These are phyloP conservation scores for Aspergillus coremiiformis DNA, from an alignment of 495 filamentous ascomycete genomes.

Conservation along the genomic window DNA sequence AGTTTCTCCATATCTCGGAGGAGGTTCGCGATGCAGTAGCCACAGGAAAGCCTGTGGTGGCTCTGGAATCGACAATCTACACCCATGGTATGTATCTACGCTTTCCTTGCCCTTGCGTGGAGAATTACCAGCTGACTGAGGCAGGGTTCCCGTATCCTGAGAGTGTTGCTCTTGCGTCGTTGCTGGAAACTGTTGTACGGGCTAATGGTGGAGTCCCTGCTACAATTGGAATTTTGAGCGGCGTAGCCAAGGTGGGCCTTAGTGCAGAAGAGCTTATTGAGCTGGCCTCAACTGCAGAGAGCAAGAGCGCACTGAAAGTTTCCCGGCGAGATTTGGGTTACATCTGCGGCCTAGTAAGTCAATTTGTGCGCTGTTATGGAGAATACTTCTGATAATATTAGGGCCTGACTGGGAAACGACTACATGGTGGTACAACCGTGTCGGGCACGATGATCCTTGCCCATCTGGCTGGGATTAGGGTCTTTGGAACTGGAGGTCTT, in stretches of 20 bases:
- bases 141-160: conserved; percentile 80
- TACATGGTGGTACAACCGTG: conserved; percentile 88
- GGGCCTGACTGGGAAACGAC: conserved; percentile 54
- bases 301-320: conserved; percentile 62
- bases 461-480: conserved; percentile 76
- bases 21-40: conserved; percentile 73
- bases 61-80: conserved; percentile 87
- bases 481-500: conserved; percentile 78
- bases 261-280: conserved; percentile 57
- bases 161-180: conserved; percentile 59
- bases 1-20: conserved; percentile 66
- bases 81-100: conserved; percentile 54
- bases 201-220: conserved; percentile 82
- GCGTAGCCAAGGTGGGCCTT: conserved; percentile 75
- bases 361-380: background rate
- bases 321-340: conserved; percentile 82
- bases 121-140: background rate
- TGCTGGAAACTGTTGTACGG: conserved; percentile 71
- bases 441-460: conserved; percentile 89
- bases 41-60: conserved; percentile 71
- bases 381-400: conserved; percentile 19
- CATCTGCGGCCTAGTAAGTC: conserved; percentile 66
- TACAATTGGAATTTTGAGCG: conserved; percentile 77
- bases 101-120: background rate
- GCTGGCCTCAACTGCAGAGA: conserved; percentile 58